A percentile compares a stretch with the other conserved stretches of the same genome.
phyloP scores from a whole-genome alignment of 1,284 basidiomycete genomes.

The Dichomitus squalens region DNA sequence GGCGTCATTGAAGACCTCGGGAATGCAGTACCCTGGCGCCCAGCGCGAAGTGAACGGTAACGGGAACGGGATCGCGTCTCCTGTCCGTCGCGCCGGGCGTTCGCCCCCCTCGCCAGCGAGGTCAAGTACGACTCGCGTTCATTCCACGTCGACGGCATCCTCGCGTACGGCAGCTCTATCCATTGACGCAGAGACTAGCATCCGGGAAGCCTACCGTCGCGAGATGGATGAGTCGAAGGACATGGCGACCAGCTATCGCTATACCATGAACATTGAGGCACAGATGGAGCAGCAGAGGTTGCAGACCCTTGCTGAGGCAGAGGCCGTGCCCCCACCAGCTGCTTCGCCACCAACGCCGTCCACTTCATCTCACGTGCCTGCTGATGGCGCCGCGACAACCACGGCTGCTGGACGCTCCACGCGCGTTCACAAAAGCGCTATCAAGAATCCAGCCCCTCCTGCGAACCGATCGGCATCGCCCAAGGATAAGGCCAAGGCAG shows the following conservation, averaged over 20 bases:
- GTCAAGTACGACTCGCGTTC: conserved; percentile 21
- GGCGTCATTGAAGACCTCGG: conserved; percentile 62
- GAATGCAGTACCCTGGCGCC: conserved; percentile 56
- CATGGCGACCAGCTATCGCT: conserved; percentile 67
- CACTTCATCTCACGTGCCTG: conserved; percentile 5
- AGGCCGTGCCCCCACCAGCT: conserved; percentile 5
- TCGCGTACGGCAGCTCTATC: conserved; percentile 27
- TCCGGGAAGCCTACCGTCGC: conserved; percentile 51
- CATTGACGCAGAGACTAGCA: conserved; percentile 30
- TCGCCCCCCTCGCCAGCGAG: conserved; percentile 19
- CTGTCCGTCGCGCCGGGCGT: background rate
- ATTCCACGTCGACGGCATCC: conserved; percentile 31
- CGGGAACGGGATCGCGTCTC: background rate
- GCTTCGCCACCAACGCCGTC: conserved; percentile 10
- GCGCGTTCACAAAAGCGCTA: conserved; percentile 30
- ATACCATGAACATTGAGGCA: conserved; percentile 61
- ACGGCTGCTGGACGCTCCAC: conserved; percentile 29
- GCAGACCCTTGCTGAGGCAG: conserved; percentile 9
- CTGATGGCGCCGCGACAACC: conserved; percentile 1
- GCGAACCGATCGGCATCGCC: conserved; percentile 15
- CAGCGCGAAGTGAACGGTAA: conserved; percentile 19
- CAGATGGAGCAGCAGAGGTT: conserved; percentile 44
- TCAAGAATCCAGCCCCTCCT: conserved; percentile 26
- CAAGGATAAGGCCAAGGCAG: conserved; percentile 13
- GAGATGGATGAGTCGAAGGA: conserved; percentile 64